Conservation (phyloP, 2,329 filamentous ascomycete species). For the Xylariaceae sp. region DNA sequence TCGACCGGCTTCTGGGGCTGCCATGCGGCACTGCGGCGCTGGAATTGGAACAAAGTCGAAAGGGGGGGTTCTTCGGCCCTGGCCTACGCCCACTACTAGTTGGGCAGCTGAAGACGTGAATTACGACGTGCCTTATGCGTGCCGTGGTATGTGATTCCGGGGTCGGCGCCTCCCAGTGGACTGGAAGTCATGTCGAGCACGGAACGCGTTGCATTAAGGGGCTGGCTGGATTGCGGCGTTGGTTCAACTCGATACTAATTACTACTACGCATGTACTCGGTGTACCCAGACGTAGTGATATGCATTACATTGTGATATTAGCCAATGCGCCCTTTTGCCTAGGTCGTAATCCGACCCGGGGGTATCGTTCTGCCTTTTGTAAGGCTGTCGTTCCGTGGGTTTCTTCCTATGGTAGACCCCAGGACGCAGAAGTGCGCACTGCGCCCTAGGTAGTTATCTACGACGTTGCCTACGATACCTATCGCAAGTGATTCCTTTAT, state of each 20-base stretch:
- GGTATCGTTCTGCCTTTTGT: no score
- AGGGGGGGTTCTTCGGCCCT: constrained; percentile 3
- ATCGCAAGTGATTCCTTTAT: no score
- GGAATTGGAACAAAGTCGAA: constrained; percentile 13
- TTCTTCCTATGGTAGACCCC: no score
- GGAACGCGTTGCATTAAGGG: constrained; percentile 13
- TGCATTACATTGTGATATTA: not conserved
- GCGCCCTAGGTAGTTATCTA: no score
- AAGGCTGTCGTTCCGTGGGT: no score
- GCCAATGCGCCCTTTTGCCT: no score
- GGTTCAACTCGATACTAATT: not conserved
- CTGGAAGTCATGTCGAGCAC: constrained; percentile 14
- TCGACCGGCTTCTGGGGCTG: constrained; percentile 13
- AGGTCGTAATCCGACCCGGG: no score
- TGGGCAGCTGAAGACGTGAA: constrained; percentile 15
- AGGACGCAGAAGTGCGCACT: no score
- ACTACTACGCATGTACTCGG: not conserved
- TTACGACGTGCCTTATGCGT: constrained; percentile 1
- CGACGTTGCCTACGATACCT: no score
- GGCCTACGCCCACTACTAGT: not conserved
- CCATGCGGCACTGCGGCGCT: constrained; percentile 18
- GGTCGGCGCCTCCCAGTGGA: constrained; percentile 15
- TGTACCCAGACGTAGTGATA: not conserved
- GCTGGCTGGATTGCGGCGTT: not conserved
- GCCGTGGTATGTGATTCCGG: constrained; percentile 14